Conservation (phyloP, 1,284 basidiomycete species). For the Rhizoctonia solani region DNA sequence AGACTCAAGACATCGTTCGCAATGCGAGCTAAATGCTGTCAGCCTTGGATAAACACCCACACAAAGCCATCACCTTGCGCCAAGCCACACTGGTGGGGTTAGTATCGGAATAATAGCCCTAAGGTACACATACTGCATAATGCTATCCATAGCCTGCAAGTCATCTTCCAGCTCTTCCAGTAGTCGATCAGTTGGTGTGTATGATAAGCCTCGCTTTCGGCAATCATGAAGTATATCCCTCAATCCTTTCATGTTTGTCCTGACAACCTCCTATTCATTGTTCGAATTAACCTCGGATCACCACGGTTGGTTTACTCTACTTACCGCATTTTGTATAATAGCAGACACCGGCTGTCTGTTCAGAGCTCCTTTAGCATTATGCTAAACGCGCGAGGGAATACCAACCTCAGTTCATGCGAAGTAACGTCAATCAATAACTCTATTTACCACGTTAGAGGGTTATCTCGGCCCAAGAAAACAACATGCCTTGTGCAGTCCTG, state of each 20-base stretch:
- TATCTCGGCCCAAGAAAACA: background rate
- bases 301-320: too few relatives aligned
- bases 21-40: constrained; percentile 47
- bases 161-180: constrained; percentile 48
- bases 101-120: background rate
- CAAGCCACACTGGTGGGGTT: constrained; percentile 1
- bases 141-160: constrained; percentile 42
- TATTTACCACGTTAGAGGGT: background rate
- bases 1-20: constrained; percentile 51
- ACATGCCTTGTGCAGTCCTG: constrained; percentile 42
- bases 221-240: constrained; percentile 30
- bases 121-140: constrained; percentile 5
- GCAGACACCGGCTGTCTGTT: constrained; percentile 44
- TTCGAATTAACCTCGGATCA: constrained; percentile 35
- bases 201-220: constrained; percentile 10
- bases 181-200: constrained; percentile 39
- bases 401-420: constrained; percentile 41
- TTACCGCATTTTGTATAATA: constrained; percentile 38
- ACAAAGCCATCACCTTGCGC: constrained; percentile 12
- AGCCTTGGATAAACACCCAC: background rate
- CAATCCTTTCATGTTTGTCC: constrained; percentile 40
- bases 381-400: background rate
- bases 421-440: constrained; percentile 44
- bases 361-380: too few relatives aligned
- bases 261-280: constrained; percentile 32